Percentiles rank a stretch among this genome's conserved stretches.
These are phyloP conservation scores for Amphirosellinia nigrospora DNA, from an alignment of 495 filamentous ascomycete species.

Conservation along the genomic window DNA sequence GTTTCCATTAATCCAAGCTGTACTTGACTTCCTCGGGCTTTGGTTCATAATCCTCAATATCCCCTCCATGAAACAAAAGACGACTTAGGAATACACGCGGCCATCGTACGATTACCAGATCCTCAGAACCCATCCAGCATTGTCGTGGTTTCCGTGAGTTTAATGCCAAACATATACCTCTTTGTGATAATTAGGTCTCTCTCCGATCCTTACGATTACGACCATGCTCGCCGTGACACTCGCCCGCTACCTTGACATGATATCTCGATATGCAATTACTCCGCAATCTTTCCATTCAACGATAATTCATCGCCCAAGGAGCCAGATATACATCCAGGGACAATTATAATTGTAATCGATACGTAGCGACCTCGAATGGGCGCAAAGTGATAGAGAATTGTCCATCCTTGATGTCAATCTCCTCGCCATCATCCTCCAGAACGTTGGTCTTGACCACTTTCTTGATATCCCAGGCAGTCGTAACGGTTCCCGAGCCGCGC, in stretches of 20 bases:
- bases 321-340: background rate
- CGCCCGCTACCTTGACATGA: too few species aligned
- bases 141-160: background rate
- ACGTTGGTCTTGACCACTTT: slow-evolving; percentile 81
- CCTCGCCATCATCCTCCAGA: slow-evolving; percentile 73
- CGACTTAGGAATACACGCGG: background rate
- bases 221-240: background rate
- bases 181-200: background rate
- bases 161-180: background rate
- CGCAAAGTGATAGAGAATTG: slow-evolving; percentile 69
- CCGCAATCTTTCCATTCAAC: background rate
- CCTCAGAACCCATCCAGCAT: background rate
- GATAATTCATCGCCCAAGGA: background rate
- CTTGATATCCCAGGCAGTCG: slow-evolving; percentile 70
- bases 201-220: background rate
- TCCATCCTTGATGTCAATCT: slow-evolving; percentile 57
- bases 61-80: background rate
- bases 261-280: background rate
- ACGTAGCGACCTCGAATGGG: slow-evolving; percentile 92
- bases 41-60: too few species aligned
- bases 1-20: background rate
- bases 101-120: background rate
- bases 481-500: slow-evolving; percentile 68
- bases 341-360: slow-evolving; percentile 69
- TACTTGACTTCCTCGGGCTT: background rate